Base-by-base conservation (phyloP, 371 early-diverging fungal species). In the Mortierella sp. region DNA sequence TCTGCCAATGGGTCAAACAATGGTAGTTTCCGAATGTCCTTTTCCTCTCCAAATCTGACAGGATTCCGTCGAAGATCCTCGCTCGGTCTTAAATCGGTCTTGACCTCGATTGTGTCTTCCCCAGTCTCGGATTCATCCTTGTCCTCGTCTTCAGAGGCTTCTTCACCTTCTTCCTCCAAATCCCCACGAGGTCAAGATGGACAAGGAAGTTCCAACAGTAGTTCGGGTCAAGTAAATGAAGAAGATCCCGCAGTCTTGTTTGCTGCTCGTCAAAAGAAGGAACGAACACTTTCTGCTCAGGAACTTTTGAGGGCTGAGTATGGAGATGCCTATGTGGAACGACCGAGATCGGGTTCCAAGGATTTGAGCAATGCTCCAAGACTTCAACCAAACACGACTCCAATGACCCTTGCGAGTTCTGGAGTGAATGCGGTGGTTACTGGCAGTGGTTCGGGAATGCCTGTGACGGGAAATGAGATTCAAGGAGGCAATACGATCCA, bases 251-350 rank as follows among this genome's bases (percentile, higher is more conserved):
- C 30, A 0, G 51, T 53, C 15, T 23, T 51, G 0, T 57, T 61
- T 2, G 57, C 7, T 7, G 23, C 19, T 15, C 57, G 57, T 1
- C 18, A 21, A 4, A 60, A 60, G 12, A 48, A 18, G 14, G 37
- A 55, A 15, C 46, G 51, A 15, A 25, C 62, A 4, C 29, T 68
- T 23, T 63, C 75, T 7, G 70, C 75, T 7, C 59, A 75, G 23
- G 75, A 75, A 0, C 66, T 75, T 1, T 60, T 75, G 45, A 62
- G 55, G 2, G 28, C 64, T 29, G 75, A 70, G 29, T 75, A 75
- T 11, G 70, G 75, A 2, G 60, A 63, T 19, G 29, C 70, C n/a
- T 55, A 57, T 37, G 37, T 37, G 3, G 37, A 37, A 37, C 37
- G 37, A 9, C 37, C 37, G 5, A 37, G 37, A 9, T 5, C 3